These are phyloP conservation scores for Solanum chacoense DNA, from an alignment of 305 asterid genomes.

Conservation along the genomic window DNA sequence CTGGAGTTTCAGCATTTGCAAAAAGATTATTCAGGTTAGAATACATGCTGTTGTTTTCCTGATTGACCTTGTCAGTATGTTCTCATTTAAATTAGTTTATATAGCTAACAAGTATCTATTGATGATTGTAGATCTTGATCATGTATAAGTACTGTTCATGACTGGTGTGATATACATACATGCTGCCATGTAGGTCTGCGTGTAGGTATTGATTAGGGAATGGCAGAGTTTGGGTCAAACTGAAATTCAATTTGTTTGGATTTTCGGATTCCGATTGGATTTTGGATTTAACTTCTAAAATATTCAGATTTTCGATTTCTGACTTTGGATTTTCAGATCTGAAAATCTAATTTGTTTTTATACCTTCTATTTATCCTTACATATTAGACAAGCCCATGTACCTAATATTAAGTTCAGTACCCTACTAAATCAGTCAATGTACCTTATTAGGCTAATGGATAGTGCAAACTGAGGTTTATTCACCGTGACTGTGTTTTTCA, in stretches of 20 bases:
- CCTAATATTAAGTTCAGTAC: not conserved
- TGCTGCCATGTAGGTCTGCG: not conserved
- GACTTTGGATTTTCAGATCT: not conserved
- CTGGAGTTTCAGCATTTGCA: slow-evolving; percentile 33
- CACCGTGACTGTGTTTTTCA: not conserved
- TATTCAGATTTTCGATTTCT: not conserved
- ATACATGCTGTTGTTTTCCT: not conserved
- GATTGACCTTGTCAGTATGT: not conserved
- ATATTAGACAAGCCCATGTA: not conserved
- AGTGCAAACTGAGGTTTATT: not conserved
- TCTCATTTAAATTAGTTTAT: not conserved
- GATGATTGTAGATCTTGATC: not conserved
- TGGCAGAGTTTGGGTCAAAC: not conserved
- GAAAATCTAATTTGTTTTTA: not conserved
- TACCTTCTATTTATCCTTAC: not conserved
- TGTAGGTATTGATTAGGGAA: not conserved
- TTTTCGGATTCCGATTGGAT: not conserved
- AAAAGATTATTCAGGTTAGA: slow-evolving; percentile 28
- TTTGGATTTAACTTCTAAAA: not conserved
- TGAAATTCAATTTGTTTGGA: not conserved
- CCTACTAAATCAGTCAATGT: not conserved
- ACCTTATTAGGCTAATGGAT: not conserved
- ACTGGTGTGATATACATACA: not conserved
- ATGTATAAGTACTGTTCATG: not conserved
- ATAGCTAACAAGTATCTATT: not conserved